phyloP scores from a whole-genome alignment of 768 basidiomycete genomes.

The Macrolepiota fuliginosa region DNA sequence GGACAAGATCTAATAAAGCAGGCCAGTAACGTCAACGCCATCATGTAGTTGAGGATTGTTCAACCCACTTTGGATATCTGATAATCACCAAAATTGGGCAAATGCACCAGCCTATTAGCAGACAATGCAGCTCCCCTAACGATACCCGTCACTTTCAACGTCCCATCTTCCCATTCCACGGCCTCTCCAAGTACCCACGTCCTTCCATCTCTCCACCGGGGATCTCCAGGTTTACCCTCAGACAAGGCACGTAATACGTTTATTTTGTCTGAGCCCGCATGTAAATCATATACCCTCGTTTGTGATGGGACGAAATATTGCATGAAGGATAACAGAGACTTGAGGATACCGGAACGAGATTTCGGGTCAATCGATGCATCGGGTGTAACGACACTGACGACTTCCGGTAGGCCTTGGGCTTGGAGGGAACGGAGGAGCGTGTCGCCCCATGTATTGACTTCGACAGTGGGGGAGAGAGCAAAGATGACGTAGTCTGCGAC shows the following conservation, averaged over 20 bases:
- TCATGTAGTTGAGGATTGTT: background rate
- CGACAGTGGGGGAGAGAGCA: constrained; percentile 73
- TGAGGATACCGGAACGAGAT: constrained; percentile 64
- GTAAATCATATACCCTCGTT: constrained; percentile 71
- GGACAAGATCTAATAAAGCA: constrained; percentile 60
- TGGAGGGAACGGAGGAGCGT: constrained; percentile 84
- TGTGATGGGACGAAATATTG: constrained; percentile 92
- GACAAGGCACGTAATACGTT: constrained; percentile 76
- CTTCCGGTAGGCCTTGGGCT: constrained; percentile 85
- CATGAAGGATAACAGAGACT: constrained; percentile 91
- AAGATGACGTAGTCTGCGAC: constrained; percentile 91
- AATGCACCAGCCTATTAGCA: constrained; percentile 81
- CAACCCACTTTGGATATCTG: constrained; percentile 69
- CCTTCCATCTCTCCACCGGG: constrained; percentile 82
- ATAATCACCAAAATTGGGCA: constrained; percentile 88
- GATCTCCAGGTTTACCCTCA: constrained; percentile 79
- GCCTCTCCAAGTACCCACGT: constrained; percentile 70
- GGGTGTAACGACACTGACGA: constrained; percentile 71
- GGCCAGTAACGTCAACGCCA: background rate
- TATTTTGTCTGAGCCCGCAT: constrained; percentile 58
- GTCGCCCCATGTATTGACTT: constrained; percentile 87
- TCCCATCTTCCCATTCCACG: constrained; percentile 59
- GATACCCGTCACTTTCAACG: constrained; percentile 75
- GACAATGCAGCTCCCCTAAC: constrained; percentile 79
- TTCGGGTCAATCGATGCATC: constrained; percentile 55